phyloP scores from a whole-genome alignment of 345 rosid genomes.

The Barbarea vulgaris region DNA sequence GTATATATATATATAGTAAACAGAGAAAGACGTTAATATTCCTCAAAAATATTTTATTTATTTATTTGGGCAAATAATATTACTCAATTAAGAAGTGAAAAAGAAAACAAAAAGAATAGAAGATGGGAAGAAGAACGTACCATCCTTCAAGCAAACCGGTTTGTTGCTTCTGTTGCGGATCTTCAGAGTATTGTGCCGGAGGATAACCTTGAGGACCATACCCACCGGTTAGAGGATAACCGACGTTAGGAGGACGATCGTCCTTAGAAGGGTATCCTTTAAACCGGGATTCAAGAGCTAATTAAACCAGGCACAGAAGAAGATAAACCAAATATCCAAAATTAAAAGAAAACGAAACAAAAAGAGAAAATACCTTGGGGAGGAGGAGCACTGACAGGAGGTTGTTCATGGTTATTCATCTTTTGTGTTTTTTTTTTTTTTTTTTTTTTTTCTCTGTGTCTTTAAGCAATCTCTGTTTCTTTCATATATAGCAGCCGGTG shows the following conservation, averaged over 20 bases:
- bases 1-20: too few relatives aligned
- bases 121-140: constrained; percentile 37
- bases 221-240: too few relatives aligned
- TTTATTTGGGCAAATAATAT: too few relatives aligned
- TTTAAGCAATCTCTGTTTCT: constrained; percentile 24
- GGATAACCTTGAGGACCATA: constrained; percentile 58
- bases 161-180: constrained; percentile 45
- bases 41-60: too few relatives aligned
- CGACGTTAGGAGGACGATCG: constrained; percentile 56
- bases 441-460: neutral
- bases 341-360: too few relatives aligned
- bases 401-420: constrained; percentile 56
- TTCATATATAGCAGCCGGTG: constrained; percentile 27
- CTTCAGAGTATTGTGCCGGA: constrained; percentile 50
- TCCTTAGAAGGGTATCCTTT: constrained; percentile 39
- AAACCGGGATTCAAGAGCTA: constrained; percentile 8
- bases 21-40: neutral
- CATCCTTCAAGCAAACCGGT: constrained; percentile 66
- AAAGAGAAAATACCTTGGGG: constrained; percentile 55
- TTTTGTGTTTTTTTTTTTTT: constrained; percentile 22
- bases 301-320: constrained; percentile 12
- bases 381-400: constrained; percentile 70
- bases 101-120: neutral
- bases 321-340: neutral
- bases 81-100: neutral